These are phyloP conservation scores for Saraca asoca DNA, from an alignment of 331 rosid species.

Conservation along the genomic window DNA sequence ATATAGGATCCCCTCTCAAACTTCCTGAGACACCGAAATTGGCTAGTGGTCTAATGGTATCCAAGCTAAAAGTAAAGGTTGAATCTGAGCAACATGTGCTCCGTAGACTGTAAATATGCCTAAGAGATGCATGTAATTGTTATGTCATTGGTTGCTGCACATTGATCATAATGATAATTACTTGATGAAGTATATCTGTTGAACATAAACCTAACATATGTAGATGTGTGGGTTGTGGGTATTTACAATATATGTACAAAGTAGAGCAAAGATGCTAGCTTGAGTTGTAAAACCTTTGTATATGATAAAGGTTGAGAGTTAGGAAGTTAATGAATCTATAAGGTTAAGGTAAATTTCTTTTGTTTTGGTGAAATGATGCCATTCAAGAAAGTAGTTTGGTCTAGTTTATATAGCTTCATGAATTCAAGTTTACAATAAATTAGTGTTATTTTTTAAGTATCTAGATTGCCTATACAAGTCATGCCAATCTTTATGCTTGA, in stretches of 20 bases:
- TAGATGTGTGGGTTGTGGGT: neutral
- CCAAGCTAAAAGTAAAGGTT: conserved; percentile 85
- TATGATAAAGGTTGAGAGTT: neutral
- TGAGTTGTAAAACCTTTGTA: neutral
- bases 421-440: neutral
- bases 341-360: neutral
- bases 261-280: no score
- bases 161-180: neutral
- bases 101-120: conserved; percentile 96
- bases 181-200: no score
- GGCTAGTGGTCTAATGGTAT: conserved; percentile 80
- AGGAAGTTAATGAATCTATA: neutral
- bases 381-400: neutral
- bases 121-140: conserved; percentile 97
- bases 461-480: no score
- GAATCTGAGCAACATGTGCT: conserved; percentile 98
- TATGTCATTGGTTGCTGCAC: conserved; percentile 38
- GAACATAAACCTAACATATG: neutral
- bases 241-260: neutral
- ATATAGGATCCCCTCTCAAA: conserved; percentile 54
- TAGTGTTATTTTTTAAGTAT: no score
- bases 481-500: no score
- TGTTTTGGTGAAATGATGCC: neutral
- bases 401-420: neutral
- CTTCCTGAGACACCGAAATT: conserved; percentile 94